These are phyloP conservation scores for Quercus phellos DNA, from an alignment of 331 rosid genomes.

Conservation along the genomic window DNA sequence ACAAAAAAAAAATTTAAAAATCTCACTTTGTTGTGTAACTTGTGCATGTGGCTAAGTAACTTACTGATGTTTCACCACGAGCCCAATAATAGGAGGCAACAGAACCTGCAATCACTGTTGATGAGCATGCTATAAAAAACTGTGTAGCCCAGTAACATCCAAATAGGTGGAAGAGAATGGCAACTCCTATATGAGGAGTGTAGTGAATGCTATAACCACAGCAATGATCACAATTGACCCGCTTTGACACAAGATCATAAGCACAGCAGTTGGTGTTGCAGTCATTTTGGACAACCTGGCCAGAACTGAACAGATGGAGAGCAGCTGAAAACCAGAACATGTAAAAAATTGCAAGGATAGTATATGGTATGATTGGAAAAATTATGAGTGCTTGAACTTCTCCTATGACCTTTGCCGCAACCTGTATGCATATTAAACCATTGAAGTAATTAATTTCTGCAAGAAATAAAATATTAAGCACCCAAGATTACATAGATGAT, in stretches of 20 bases:
- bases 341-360: slow-evolving; percentile 79
- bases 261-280: slow-evolving; percentile 89
- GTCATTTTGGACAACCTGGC: slow-evolving; percentile 74
- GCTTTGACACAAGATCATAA: slow-evolving; percentile 69
- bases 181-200: slow-evolving; percentile 86
- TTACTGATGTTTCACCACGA: slow-evolving; percentile 77
- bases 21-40: neutral
- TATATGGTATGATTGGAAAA: slow-evolving; percentile 76
- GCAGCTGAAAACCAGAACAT: slow-evolving; percentile 97
- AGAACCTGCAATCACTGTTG: slow-evolving; percentile 93
- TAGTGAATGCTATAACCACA: slow-evolving; percentile 89
- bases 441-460: slow-evolving; percentile 7
- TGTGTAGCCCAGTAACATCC: slow-evolving; percentile 97
- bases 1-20: neutral
- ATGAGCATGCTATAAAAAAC: slow-evolving; percentile 79
- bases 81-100: slow-evolving; percentile 98
- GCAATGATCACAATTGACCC: slow-evolving; percentile 80
- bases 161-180: slow-evolving; percentile 88
- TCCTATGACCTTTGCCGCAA: slow-evolving; percentile 97
- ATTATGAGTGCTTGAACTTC: slow-evolving; percentile 92
- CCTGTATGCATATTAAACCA: slow-evolving; percentile 47
- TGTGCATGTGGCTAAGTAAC: slow-evolving; percentile 32
- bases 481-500: neutral
- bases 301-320: slow-evolving; percentile 90
- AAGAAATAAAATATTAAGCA: slow-evolving; percentile 9